Evolutionary conservation across 164 flowering plant species (phyloP), one percentile per base, ranked within the genome.

Genomic region (Brasenia schreberi): DNA sequence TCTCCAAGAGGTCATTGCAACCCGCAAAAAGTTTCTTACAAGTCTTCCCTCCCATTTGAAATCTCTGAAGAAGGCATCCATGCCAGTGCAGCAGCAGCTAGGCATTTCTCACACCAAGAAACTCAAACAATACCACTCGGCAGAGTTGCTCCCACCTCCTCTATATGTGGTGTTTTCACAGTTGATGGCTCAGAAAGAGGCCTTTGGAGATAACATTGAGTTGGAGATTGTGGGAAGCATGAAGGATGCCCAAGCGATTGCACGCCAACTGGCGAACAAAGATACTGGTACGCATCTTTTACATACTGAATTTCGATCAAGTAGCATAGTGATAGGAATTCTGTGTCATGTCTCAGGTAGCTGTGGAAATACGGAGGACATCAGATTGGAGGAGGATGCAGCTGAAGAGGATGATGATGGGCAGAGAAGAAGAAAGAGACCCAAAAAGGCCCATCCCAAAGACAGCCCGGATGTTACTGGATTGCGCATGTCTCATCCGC

Each of bases 31-130:
- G 78, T 92, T 95, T 71, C 72, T 95, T 69, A 87, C 97, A 44
- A 92, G 96, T 80, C 94, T 95, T 53, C 99, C 99, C 58, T 90
- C 96, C 42, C 97, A 92, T 76, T 84, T 95, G 65, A 95, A 95
- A 76, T 80, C 97, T 63, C 84, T 95, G 7, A 95, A 90, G 84
- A 95, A 95, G 78, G 98, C 94, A 75, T 95, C 98, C 43, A 78
- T 95, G 82, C 99, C 99, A 14, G 91, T 90, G 42, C 97, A 95
- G 74, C 81, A 83, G 67, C 94, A 92, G 68, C 76, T 95, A 16
- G 97, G 99, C 45, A 79, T 88, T 75, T 77, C 67, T 65, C 92
- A 95, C 68, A 78, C 95, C 5, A 87, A 88, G 82, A 92, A 86
- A 71, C 68, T 85, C 61, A 95, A 95, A 85, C 97, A 90, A 79